A percentile compares a stretch with the other conserved stretches of the same genome.
These are phyloP conservation scores for Trypanosoma melophagium DNA, from an alignment of 208 protist genomes.

Conservation along the genomic window DNA sequence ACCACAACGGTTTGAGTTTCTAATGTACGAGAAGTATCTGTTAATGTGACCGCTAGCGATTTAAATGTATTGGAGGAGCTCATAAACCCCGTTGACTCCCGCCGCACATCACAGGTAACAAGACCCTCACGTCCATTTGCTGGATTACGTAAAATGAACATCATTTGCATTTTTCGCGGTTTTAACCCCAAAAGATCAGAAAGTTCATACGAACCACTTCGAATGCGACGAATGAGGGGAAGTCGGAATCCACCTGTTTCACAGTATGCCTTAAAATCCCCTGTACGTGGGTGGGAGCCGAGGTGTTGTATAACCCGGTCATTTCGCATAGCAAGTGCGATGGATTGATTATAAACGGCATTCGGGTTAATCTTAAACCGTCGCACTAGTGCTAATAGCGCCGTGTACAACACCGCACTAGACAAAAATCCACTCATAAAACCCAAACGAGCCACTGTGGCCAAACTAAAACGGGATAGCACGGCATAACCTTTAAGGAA, in stretches of 20 bases:
- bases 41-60: slow-evolving; percentile 77
- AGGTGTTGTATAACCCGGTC: slow-evolving; percentile 78
- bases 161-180: slow-evolving; percentile 81
- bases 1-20: slow-evolving; percentile 72
- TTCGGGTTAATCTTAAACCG: slow-evolving; percentile 77
- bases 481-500: slow-evolving; percentile 83
- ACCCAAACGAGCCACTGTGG: slow-evolving; percentile 78
- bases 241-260: slow-evolving; percentile 77
- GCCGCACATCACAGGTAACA: slow-evolving; percentile 79
- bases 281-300: slow-evolving; percentile 75
- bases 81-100: slow-evolving; percentile 72
- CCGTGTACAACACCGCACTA: slow-evolving; percentile 66
- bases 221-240: slow-evolving; percentile 78
- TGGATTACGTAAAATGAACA: slow-evolving; percentile 81
- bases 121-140: slow-evolving; percentile 67
- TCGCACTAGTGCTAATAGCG: slow-evolving; percentile 44
- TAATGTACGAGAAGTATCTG: slow-evolving; percentile 36
- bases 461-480: slow-evolving; percentile 69
- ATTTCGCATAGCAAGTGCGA: slow-evolving; percentile 83
- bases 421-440: slow-evolving; percentile 79
- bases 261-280: slow-evolving; percentile 83
- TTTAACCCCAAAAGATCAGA: slow-evolving; percentile 79
- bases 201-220: slow-evolving; percentile 84
- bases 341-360: slow-evolving; percentile 90
- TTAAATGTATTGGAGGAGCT: slow-evolving; percentile 74